phyloP scores from a whole-genome alignment of 164 flowering plant genomes.

The Hamamelis virginiana region DNA sequence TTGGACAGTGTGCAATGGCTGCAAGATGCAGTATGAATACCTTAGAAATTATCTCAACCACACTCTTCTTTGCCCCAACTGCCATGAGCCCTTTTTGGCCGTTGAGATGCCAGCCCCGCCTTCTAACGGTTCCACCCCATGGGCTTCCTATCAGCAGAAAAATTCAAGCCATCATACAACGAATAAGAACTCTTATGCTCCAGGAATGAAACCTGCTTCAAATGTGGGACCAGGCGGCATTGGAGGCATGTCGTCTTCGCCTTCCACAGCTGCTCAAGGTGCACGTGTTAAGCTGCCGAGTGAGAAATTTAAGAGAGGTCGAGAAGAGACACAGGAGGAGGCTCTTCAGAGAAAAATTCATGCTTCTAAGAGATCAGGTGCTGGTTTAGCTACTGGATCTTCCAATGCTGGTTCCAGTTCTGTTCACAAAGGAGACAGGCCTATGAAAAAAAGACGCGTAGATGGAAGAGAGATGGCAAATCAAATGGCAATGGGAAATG shows the following conservation, averaged over 20 bases:
- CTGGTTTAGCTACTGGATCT: constrained; percentile 5
- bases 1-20: constrained; percentile 39
- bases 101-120: constrained; percentile 24
- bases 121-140: constrained; percentile 3
- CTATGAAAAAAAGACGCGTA: constrained; percentile 17
- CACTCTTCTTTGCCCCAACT: constrained; percentile 30
- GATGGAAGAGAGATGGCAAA: constrained; percentile 11
- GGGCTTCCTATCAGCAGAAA: constrained; percentile 11
- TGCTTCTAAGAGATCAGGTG: constrained; percentile 5
- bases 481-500: constrained; percentile 6
- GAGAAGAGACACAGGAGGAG: constrained; percentile 8
- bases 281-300: background rate
- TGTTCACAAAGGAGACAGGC: constrained; percentile 11
- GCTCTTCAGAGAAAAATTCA: background rate
- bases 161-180: background rate
- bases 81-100: constrained; percentile 31
- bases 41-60: constrained; percentile 23
- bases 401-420: constrained; percentile 9
- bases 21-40: constrained; percentile 41
- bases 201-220: background rate
- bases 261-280: constrained; percentile 18
- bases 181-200: background rate
- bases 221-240: constrained; percentile 6
- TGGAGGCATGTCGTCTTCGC: background rate
- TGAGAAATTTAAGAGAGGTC: constrained; percentile 13